Percentiles rank a stretch among this genome's conserved stretches.
Conservation (phyloP, 176 grass and related monocot species). For the Triticum timopheevii region DNA sequence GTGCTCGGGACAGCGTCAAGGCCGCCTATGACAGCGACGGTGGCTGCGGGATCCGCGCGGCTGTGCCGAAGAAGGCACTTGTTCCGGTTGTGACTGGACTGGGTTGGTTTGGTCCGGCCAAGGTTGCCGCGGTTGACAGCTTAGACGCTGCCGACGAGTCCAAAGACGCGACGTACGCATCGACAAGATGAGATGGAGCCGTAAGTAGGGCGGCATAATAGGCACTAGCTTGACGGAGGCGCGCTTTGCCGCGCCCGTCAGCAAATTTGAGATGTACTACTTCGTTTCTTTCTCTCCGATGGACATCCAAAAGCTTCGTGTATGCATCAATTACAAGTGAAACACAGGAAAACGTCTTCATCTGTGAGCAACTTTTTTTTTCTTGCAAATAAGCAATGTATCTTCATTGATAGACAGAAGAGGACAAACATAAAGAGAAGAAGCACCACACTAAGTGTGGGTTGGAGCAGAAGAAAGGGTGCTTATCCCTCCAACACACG, state of each 20-base stretch:
- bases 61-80: conserved; percentile 4
- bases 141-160: background rate
- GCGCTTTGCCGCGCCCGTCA: conserved; percentile 20
- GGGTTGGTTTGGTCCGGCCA: conserved; percentile 21
- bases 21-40: background rate
- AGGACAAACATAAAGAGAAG: too few relatives aligned
- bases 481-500: too few relatives aligned
- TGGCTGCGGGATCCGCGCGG: background rate
- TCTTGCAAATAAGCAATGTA: too few relatives aligned
- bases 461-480: too few relatives aligned
- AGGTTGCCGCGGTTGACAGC: conserved; percentile 27
- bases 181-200: background rate
- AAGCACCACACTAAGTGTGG: too few relatives aligned
- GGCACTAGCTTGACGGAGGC: conserved; percentile 16
- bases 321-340: too few relatives aligned
- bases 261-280: background rate
- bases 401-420: too few relatives aligned
- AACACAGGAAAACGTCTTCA: too few relatives aligned
- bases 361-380: too few relatives aligned
- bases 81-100: conserved; percentile 21
- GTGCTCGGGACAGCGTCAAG: background rate
- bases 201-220: background rate
- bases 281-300: background rate
- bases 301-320: too few relatives aligned
- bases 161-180: background rate